These are phyloP conservation scores for Corynespora cassiicola DNA, from an alignment of 2,329 filamentous ascomycete genomes.

Conservation along the genomic window DNA sequence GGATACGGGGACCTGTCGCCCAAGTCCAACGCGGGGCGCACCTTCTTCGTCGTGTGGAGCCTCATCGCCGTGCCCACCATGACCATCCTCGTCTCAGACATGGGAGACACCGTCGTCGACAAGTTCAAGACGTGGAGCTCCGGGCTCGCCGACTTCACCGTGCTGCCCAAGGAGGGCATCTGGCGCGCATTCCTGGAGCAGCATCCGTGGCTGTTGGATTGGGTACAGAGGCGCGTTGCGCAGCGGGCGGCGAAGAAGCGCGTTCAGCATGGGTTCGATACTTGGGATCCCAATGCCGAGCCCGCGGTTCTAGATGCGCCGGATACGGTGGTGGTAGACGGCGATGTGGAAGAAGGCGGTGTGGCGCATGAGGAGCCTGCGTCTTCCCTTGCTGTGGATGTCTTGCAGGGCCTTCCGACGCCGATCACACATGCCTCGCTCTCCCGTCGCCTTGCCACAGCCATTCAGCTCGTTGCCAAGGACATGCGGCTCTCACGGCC, in stretches of 20 bases:
- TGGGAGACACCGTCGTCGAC: constrained; percentile 80
- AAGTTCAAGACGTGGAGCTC: constrained; percentile 69
- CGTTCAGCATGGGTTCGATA: constrained; percentile 55
- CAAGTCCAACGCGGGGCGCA: constrained; percentile 76
- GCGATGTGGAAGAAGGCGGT: constrained; percentile 37
- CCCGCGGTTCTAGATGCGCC: no score
- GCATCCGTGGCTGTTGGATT: constrained; percentile 52
- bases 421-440: constrained; percentile 55
- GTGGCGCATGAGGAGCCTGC: no score
- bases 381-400: no score
- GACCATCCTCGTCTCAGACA: constrained; percentile 69
- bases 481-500: constrained; percentile 66
- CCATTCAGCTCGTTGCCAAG: constrained; percentile 71
- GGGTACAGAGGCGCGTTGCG: constrained; percentile 43
- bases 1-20: constrained; percentile 85
- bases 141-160: constrained; percentile 67
- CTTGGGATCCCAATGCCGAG: constrained; percentile 39
- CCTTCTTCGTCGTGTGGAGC: constrained; percentile 95
- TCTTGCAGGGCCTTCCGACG: constrained; percentile 4
- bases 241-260: constrained; percentile 46
- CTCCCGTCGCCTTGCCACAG: constrained; percentile 67
- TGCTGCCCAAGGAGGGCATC: constrained; percentile 67
- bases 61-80: constrained; percentile 85
- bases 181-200: constrained; percentile 59
- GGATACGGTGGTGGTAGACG: constrained; percentile 54